Evolutionary conservation across 768 basidiomycete species (phyloP).

Genomic region (Kwoniella dejecticola): DNA sequence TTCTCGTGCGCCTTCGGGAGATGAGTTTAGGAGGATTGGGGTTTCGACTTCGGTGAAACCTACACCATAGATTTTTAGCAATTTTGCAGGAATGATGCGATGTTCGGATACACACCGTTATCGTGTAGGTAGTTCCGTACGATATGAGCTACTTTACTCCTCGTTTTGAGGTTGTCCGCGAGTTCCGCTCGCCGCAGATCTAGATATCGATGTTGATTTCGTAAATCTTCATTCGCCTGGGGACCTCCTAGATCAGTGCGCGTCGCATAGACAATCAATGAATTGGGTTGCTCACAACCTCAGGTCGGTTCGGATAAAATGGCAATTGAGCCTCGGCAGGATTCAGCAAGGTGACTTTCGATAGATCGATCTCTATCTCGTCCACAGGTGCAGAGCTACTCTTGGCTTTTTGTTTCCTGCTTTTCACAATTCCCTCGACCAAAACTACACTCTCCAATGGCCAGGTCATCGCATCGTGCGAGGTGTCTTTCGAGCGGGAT

Average conservation of each 20-base stretch:
- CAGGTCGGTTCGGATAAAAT: conserved; percentile 78
- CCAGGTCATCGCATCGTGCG: conserved; percentile 63
- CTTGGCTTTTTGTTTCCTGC: conserved; percentile 53
- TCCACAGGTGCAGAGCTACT: conserved; percentile 60
- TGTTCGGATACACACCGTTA: conserved; percentile 62
- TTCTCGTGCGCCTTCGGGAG: conserved; percentile 91
- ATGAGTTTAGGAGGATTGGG: conserved; percentile 83
- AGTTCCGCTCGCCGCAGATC: conserved; percentile 78
- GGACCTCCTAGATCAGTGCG: no score
- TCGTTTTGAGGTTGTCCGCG: conserved; percentile 74
- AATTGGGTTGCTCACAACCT: conserved; percentile 63
- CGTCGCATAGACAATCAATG: no score
- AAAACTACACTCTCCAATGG: conserved; percentile 78
- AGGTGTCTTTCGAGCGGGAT: conserved; percentile 42
- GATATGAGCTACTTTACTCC: conserved; percentile 78
- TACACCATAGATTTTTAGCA: conserved; percentile 53
- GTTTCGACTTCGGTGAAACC: conserved; percentile 94
- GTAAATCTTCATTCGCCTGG: conserved; percentile 81
- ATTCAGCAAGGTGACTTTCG: conserved; percentile 73
- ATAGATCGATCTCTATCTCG: conserved; percentile 76
- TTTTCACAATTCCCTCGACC: conserved; percentile 70
- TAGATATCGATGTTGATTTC: conserved; percentile 81
- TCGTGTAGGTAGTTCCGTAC: conserved; percentile 73
- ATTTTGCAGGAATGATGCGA: not conserved
- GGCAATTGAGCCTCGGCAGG: conserved; percentile 70